These are phyloP conservation scores for Xylaria castorea DNA, from an alignment of 495 filamentous ascomycete species.

Conservation along the genomic window DNA sequence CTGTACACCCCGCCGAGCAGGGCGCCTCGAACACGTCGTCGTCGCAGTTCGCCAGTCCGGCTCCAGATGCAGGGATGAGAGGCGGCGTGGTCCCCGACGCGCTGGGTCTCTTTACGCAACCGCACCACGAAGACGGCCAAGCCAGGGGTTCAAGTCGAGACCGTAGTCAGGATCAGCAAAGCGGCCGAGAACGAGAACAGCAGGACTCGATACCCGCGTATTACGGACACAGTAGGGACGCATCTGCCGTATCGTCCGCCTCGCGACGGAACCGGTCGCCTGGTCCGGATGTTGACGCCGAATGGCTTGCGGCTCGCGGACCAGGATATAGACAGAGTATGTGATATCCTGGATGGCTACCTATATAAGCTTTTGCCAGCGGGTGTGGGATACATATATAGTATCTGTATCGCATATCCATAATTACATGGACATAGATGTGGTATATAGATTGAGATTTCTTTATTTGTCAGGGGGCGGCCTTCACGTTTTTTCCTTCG, in stretches of 20 bases:
- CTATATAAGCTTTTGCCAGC: background rate
- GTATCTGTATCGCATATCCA: background rate
- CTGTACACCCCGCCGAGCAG: background rate
- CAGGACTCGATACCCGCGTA: slow-evolving; percentile 14
- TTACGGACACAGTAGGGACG: slow-evolving; percentile 13
- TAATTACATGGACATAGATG: background rate
- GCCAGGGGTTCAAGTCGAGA: background rate
- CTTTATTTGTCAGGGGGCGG: background rate
- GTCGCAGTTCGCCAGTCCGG: background rate
- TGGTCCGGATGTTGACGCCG: background rate
- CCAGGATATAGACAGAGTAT: slow-evolving; percentile 25
- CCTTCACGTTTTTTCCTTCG: background rate
- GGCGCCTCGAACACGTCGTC: background rate
- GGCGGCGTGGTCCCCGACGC: slow-evolving; percentile 6
- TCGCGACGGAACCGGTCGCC: background rate
- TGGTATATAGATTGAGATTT: background rate
- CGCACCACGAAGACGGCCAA: background rate
- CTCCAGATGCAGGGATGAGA: background rate
- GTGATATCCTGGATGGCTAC: background rate
- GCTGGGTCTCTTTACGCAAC: slow-evolving; percentile 15
- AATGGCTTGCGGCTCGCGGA: slow-evolving; percentile 10
- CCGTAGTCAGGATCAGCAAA: background rate
- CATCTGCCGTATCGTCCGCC: background rate
- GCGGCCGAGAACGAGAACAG: background rate
- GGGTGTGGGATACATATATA: background rate